These are phyloP conservation scores for Ceratobasidium sp. DNA, from an alignment of 1,284 basidiomycete genomes.

Conservation along the genomic window DNA sequence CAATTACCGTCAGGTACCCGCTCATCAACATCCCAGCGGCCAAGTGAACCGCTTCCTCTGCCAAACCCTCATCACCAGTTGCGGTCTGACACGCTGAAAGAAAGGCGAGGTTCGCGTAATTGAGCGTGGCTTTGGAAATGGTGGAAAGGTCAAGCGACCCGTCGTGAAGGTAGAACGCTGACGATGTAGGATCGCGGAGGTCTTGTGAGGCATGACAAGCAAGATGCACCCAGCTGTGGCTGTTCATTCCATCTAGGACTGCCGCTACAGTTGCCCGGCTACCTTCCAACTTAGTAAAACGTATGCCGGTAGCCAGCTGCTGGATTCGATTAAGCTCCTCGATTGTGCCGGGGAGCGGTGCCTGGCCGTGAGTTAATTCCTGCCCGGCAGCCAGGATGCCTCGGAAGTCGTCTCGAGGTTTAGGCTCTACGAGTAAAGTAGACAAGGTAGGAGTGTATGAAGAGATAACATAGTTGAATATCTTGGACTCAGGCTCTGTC, in stretches of 20 bases:
- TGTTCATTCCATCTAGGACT: not conserved
- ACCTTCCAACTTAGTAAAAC: not conserved
- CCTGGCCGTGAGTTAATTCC: not conserved
- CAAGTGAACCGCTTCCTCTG: not conserved
- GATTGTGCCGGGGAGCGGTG: too few species aligned
- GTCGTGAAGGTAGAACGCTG: conserved; percentile 9
- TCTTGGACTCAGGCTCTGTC: conserved; percentile 2
- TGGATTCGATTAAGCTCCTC: too few species aligned
- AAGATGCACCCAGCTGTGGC: conserved; percentile 10
- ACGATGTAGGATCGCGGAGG: not conserved
- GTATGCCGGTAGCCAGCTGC: too few species aligned
- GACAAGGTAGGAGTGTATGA: conserved; percentile 19
- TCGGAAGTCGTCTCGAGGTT: not conserved
- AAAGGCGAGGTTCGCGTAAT: not conserved
- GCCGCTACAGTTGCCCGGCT: not conserved
- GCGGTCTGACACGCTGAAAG: not conserved
- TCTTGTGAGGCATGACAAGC: conserved; percentile 23
- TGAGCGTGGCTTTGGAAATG: not conserved
- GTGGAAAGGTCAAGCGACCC: conserved; percentile 2
- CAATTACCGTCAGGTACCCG: not conserved
- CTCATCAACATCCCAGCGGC: not conserved
- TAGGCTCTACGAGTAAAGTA: not conserved
- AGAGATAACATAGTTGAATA: conserved; percentile 24
- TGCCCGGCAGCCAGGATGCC: not conserved
- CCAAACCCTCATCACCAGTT: not conserved